Base-by-base conservation (phyloP, 768 basidiomycete species). In the Lentinula boryana region DNA sequence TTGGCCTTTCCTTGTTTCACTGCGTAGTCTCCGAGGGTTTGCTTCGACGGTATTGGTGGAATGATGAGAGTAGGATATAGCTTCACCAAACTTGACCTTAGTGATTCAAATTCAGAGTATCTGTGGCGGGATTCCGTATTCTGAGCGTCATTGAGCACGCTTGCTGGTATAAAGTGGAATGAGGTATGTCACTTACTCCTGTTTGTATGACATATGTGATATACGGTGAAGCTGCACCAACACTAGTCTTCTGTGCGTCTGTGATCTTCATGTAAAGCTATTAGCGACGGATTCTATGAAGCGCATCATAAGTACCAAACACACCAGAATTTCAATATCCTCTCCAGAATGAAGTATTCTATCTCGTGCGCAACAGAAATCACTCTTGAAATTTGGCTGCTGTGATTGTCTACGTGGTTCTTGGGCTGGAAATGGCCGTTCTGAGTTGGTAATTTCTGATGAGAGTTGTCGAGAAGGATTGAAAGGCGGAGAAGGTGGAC, bases 11-110 rank as follows among this genome's bases (percentile, higher is more conserved):
- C 88, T 68, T 95, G 95, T 74, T 98, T 98, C 63, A 95, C 89
- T 1, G 97, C 97, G 78, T 99, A 99, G 68, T 98, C 97, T 7
- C 93, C 86, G 41, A 99, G 80, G 1, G 90, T 89, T 75, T 98
- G 94, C 75, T 99, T 98, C 1, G 92, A 95, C 2, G 97, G 97
- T 56, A 99, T 97, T 46, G 97, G 97, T 2, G 97, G 96, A 62
- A 99, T 89, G 68, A 99, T 98, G 66, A 95, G 76, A 8, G 95
- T 97, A 0, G 97, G 97, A 71, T 99, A 97, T 49, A 99, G 80
- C 68, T 87, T 93, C 55, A 85, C 80, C 52, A 99, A 83, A 63
- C 82, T 89, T 56, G 82, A 80, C 56, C 97, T 87, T 43, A 99
- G 78, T 23, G 93, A 94, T 74, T 98, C 94, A 73, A 99, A 99